Percentiles rank a stretch among this genome's conserved stretches.
Conservation (phyloP, 2,329 filamentous ascomycete genomes). For the Capronia epimyces region DNA sequence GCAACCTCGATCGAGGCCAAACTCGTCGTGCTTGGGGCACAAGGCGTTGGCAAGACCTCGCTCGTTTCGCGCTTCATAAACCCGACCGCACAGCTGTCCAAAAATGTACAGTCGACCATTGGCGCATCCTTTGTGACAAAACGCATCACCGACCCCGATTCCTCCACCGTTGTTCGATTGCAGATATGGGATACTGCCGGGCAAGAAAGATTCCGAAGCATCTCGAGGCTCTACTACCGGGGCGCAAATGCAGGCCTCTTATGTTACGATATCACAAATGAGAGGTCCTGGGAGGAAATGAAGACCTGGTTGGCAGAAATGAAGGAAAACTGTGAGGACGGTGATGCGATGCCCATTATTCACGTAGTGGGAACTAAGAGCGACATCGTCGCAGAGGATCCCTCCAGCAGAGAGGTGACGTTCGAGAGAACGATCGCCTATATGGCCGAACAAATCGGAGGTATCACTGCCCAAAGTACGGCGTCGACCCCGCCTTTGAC, state of each 20-base stretch:
- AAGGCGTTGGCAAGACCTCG: conserved; percentile 51
- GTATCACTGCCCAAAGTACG: conserved; percentile 55
- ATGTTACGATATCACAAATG: conserved; percentile 90
- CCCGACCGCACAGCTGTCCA: conserved; percentile 40
- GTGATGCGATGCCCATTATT: conserved; percentile 50
- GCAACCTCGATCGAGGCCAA: conserved; percentile 41
- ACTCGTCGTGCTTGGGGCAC: conserved; percentile 49
- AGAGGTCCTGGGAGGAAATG: conserved; percentile 83
- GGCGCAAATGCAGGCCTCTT: conserved; percentile 90
- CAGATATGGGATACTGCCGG: conserved; percentile 97
- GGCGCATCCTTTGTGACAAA: conserved; percentile 76
- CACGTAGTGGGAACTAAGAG: conserved; percentile 95
- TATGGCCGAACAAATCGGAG: conserved; percentile 73
- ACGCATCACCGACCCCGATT: conserved; percentile 74
- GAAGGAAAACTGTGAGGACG: conserved; percentile 64
- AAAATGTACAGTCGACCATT: conserved; percentile 54
- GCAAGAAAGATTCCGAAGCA: conserved; percentile 90
- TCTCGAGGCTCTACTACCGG: conserved; percentile 92
- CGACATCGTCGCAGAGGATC: conserved; percentile 82
- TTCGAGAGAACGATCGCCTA: conserved; percentile 96
- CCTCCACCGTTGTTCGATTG: conserved; percentile 78
- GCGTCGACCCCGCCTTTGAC: conserved; percentile 64
- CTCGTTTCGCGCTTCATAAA: conserved; percentile 48
- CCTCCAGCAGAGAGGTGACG: conserved; percentile 71
- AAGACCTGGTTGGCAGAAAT: conserved; percentile 84